Evolutionary conservation across 2,329 filamentous ascomycete genomes (phyloP), one percentile per base, ranked within the genome.

Genomic region (Chaetomiaceae sp.): DNA sequence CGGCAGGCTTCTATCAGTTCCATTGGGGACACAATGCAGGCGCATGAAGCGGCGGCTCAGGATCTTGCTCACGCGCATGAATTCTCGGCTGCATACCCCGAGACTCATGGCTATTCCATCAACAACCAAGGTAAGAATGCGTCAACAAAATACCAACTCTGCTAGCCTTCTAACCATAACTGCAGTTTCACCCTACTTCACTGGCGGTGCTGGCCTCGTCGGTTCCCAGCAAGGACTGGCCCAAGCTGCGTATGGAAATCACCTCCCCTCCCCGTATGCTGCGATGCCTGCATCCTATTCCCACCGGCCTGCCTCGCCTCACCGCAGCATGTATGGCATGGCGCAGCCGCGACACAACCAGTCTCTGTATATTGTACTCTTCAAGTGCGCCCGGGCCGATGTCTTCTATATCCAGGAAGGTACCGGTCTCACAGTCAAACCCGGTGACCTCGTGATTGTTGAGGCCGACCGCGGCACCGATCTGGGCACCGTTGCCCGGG

Each of bases 341-440:
- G 73, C 75, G 29, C 83, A 81, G 64, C 80, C 78, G 33, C 80
- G 80, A 44, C 79, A 81, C 62, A 86, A 82, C 59, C 86, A 90
- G 66, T 76, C 85, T 7, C 77, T 95, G 8, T 92, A 92, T 68
- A 86, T 99, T 48, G 92, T 99, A 14, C 83, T 92, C 6, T 99
- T 99, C 81, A 99, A 99, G 71, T 96, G 91, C 67, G 90, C 89
- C 32, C 82, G 94, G 57, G 91, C 92, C 33, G 94, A 97, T 65
- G 89, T 97, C 9, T 99, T 96, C 69, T 97, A 96, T 70, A 90
- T 96, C 30, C 91, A 96, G 68, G 91, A 96, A 68, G 91, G 92
- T 56, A 97, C 91, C 5, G 94, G 94, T 3, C 78, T 99, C 29
- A 87, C 88, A 18, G 87, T 97, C 49, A 94, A 91, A 64, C 85